A percentile compares a stretch with the other conserved stretches of the same genome.
Conservation (phyloP, 768 basidiomycete species). For the Pleurotus pulmonarius region DNA sequence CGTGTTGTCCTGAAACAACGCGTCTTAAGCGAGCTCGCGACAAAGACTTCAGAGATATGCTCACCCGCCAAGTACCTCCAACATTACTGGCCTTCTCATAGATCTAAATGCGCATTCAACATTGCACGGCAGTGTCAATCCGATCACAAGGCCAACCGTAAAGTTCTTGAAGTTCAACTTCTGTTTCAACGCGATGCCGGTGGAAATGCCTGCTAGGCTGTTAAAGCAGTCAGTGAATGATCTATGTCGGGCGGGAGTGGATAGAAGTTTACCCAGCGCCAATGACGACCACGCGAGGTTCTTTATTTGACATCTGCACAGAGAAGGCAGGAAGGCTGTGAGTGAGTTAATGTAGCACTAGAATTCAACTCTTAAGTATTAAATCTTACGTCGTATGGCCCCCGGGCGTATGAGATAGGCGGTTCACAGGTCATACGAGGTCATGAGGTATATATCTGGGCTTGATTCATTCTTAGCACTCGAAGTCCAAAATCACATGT, state of each 20-base stretch:
- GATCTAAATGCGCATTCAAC: slow-evolving; percentile 29
- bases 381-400: too few species aligned
- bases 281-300: slow-evolving; percentile 40
- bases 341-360: too few species aligned
- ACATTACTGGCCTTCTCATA: slow-evolving; percentile 44
- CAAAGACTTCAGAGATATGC: slow-evolving; percentile 13
- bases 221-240: neutral
- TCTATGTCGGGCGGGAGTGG: neutral
- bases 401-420: too few species aligned
- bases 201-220: slow-evolving; percentile 45
- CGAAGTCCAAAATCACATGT: too few species aligned
- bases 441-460: too few species aligned
- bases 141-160: slow-evolving; percentile 28
- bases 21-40: neutral
- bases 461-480: too few species aligned
- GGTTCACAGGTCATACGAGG: too few species aligned
- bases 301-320: slow-evolving; percentile 7
- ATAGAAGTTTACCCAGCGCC: slow-evolving; percentile 42
- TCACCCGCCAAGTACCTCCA: slow-evolving; percentile 57
- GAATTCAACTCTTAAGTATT: too few species aligned
- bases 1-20: slow-evolving; percentile 41
- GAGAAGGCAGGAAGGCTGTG: too few species aligned
- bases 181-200: slow-evolving; percentile 43
- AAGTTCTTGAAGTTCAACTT: slow-evolving; percentile 44
- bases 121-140: neutral